Conservation (phyloP, 192 early-diverging fungal genomes). For the Entomortierella beljakovae region DNA sequence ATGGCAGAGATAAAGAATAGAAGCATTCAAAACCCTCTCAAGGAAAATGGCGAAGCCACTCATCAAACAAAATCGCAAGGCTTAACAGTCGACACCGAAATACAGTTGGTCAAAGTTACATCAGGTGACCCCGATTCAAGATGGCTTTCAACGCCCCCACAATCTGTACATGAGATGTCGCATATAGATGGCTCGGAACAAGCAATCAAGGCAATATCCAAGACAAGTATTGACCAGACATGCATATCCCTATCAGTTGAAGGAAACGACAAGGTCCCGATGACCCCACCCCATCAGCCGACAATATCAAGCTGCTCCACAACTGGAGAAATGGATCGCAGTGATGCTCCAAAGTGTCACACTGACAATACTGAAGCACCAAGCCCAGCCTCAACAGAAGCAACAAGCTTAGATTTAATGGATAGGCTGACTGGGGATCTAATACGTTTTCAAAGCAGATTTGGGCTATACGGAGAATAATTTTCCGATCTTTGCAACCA, state of each 20-base stretch:
- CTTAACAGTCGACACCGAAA: constrained; percentile 1
- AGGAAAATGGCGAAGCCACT: neutral
- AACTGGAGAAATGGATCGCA: neutral
- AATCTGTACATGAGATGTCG: constrained; percentile 25
- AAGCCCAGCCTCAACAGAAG: neutral
- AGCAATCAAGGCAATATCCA: neutral
- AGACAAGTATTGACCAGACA: neutral
- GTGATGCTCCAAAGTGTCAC: neutral
- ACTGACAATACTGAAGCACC: neutral
- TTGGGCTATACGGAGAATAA: constrained; percentile 25
- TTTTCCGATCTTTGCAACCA: neutral
- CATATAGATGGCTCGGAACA: constrained; percentile 14
- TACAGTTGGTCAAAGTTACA: neutral
- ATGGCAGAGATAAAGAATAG: constrained; percentile 42
- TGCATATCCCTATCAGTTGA: neutral
- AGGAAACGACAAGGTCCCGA: constrained; percentile 10
- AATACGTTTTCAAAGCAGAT: constrained; percentile 60
- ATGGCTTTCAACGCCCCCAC: constrained; percentile 27
- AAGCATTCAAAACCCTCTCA: neutral
- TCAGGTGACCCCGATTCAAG: neutral
- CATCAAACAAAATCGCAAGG: neutral
- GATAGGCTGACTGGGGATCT: constrained; percentile 57
- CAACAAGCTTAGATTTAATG: constrained; percentile 56
- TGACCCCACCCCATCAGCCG: constrained; percentile 28
- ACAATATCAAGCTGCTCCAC: neutral